Base-by-base conservation (phyloP, 495 filamentous ascomycete species). In the Jackrogersella minutella region DNA sequence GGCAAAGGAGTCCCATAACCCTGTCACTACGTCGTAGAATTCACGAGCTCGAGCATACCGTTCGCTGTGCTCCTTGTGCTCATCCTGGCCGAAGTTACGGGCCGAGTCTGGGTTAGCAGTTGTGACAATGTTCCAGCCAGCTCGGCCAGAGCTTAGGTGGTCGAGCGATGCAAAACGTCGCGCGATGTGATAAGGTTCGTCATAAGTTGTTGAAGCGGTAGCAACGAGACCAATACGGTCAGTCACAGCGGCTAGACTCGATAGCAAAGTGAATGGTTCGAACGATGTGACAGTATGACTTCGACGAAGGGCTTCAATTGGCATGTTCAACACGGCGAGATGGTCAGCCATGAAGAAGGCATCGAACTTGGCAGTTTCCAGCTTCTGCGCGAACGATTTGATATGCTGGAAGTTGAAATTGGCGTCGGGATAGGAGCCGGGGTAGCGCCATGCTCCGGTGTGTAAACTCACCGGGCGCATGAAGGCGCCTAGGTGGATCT, bases 101-200 rank as follows among this genome's bases (percentile, higher is more conserved):
- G 82, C 79, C 5, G 84, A 80, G 4, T 82, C 77, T 34, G 85
- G 84, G 68, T 83, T 84, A 40, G 80, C 86, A 0, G 80, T 84
- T 1, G 87, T 88, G 26, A 89, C 86, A 19, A 90, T 87, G 65
- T 89, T 90, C 87, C 87, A 89, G 0, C 80, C 86, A 8, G 87
- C 75, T 14, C 86, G 80, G 2, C 85, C 87, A 24, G 79, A 77
- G 8, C 83, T 87, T 13, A 87, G 68, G 62, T 89, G 86, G 64
- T 88, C 87, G 13, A 89, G 73, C 0, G 84, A 86, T 1, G 86
- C 86, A 43, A 86, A 85, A 13, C 82, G 79, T 39, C 83, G 79
- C 0, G 86, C 86, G 5, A 89, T 74, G 26, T 84, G 76, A 63
- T 84, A 89, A 0, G 86, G 85, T 30, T 80, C 73, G 37, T 85